Evolutionary conservation across 345 rosid species (phyloP).

Genomic region (Microcos paniculata): DNA sequence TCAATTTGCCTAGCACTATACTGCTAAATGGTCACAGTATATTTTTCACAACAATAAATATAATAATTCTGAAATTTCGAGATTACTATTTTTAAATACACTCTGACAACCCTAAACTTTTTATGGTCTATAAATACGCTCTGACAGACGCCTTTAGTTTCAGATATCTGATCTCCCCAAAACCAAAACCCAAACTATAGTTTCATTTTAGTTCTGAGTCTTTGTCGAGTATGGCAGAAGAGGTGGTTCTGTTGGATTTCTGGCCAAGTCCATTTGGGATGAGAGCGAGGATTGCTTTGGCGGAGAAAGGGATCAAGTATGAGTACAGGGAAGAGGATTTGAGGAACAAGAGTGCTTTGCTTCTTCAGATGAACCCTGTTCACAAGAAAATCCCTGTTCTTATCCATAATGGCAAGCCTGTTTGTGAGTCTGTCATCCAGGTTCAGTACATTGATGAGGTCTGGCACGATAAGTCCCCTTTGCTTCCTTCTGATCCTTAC

Average conservation of each 20-base stretch:
- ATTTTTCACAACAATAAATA: no score
- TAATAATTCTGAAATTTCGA: no score
- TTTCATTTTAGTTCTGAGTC: no score
- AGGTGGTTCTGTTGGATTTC: conserved; percentile 1
- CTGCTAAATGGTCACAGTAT: no score
- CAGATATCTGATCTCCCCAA: no score
- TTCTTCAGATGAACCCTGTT: conserved; percentile 9
- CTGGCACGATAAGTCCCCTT: conserved; percentile 8
- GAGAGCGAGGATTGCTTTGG: conserved; percentile 11
- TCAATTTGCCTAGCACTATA: no score
- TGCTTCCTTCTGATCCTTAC: conserved; percentile 21
- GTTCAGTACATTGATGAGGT: conserved; percentile 26
- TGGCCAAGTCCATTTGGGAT: conserved; percentile 11
- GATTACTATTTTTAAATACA: neutral
- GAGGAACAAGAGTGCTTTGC: conserved; percentile 14
- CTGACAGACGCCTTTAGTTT: neutral
- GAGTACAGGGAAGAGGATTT: conserved; percentile 14
- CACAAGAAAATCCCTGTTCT: conserved; percentile 17
- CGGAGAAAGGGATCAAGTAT: conserved; percentile 10
- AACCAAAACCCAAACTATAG: no score
- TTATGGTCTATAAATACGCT: neutral
- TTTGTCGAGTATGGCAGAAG: neutral
- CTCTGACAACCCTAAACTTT: neutral
- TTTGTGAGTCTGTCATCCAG: conserved; percentile 21
- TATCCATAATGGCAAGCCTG: conserved; percentile 10